Percentiles rank a stretch among this genome's conserved stretches.
These are phyloP conservation scores for Tillandsia leiboldiana DNA, from an alignment of 176 grass and related monocot genomes.

Conservation along the genomic window DNA sequence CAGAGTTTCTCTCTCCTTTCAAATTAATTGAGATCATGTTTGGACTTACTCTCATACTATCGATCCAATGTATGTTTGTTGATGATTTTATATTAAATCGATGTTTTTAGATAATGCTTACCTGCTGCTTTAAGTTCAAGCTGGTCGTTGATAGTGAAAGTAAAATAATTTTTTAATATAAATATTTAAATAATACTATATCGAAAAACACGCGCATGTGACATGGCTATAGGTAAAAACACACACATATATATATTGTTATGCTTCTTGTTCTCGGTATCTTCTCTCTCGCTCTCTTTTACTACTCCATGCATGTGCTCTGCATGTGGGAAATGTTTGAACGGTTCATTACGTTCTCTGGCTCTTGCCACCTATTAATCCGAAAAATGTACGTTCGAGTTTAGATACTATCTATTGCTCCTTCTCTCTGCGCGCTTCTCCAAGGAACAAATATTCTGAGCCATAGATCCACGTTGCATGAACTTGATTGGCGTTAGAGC, in stretches of 20 bases:
- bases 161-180: too few species aligned
- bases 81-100: too few species aligned
- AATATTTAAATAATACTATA: too few species aligned
- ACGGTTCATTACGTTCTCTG: constrained; percentile 5
- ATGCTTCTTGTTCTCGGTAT: background rate
- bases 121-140: too few species aligned
- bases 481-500: too few species aligned
- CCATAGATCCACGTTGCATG: background rate
- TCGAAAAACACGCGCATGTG: background rate
- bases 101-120: too few species aligned
- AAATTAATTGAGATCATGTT: too few species aligned
- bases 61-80: too few species aligned
- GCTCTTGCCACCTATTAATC: background rate
- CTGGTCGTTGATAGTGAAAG: too few species aligned
- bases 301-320: constrained; percentile 25
- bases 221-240: background rate
- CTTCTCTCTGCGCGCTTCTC: background rate
- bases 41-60: too few species aligned
- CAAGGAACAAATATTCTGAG: constrained; percentile 7
- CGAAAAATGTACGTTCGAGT: background rate
- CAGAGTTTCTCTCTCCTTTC: too few species aligned
- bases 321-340: constrained; percentile 29
- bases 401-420: background rate
- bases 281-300: background rate
- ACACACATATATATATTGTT: background rate